Conservation (phyloP, 768 basidiomycete species). For the Lyophyllum decastes region DNA sequence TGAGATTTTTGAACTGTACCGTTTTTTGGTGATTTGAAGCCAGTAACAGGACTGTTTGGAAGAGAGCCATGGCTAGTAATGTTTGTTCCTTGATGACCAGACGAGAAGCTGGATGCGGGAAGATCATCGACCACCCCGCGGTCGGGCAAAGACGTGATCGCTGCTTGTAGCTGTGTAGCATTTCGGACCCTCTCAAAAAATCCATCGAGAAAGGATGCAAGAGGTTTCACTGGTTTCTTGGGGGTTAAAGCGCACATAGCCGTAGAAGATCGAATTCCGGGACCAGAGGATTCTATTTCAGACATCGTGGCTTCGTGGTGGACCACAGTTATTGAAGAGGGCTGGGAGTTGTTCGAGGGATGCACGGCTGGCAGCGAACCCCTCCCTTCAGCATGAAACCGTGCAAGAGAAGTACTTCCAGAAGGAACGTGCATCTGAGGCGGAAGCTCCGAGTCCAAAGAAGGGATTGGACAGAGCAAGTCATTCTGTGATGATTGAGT, state of each 20-base stretch:
- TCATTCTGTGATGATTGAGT: not conserved
- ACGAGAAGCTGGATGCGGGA: not conserved
- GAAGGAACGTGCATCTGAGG: not conserved
- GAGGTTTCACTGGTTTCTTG: slow-evolving; percentile 29
- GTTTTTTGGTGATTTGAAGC: not conserved
- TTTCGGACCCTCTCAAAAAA: slow-evolving; percentile 37
- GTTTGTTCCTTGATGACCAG: not conserved
- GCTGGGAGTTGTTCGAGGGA: not conserved
- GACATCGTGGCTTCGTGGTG: not conserved
- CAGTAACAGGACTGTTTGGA: not conserved
- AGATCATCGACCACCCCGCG: not conserved
- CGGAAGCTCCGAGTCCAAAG: not conserved
- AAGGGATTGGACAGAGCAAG: not conserved
- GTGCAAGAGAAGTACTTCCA: not conserved
- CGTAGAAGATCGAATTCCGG: not conserved
- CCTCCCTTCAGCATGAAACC: not conserved
- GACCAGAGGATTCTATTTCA: not conserved
- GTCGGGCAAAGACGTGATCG: not conserved
- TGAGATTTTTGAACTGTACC: not conserved
- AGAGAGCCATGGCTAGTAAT: not conserved
- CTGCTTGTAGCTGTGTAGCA: slow-evolving; percentile 18
- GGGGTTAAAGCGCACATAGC: not conserved
- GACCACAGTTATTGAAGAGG: not conserved
- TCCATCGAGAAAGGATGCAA: slow-evolving; percentile 33
- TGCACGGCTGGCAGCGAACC: not conserved